Percentiles rank a stretch among this genome's conserved stretches.
Evolutionary conservation across 225 moss, liverwort and hornwort genomes (phyloP).

Genomic region (Physcomitrium patens): DNA sequence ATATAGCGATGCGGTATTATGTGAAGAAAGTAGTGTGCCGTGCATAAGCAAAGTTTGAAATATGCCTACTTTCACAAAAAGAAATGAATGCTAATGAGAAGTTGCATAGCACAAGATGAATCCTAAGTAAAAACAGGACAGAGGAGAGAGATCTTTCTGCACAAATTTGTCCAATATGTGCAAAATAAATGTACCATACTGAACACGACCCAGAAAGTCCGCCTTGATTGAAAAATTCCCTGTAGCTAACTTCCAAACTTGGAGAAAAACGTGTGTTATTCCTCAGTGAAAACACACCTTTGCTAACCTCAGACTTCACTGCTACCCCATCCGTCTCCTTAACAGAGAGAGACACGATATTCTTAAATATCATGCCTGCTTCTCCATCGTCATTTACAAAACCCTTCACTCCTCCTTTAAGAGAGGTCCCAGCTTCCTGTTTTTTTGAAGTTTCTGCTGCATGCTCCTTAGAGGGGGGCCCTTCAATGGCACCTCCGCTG

Average conservation of each 20-base stretch:
- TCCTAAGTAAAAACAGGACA: slow-evolving; percentile 56
- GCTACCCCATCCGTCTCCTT: slow-evolving; percentile 99
- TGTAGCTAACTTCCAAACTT: slow-evolving; percentile 76
- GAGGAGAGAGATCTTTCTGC: slow-evolving; percentile 73
- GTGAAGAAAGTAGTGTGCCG: slow-evolving; percentile 43
- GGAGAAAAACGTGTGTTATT: slow-evolving; percentile 79
- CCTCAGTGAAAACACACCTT: slow-evolving; percentile 99
- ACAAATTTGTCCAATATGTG: slow-evolving; percentile 70
- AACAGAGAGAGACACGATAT: slow-evolving; percentile 97
- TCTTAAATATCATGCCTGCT: slow-evolving; percentile 92
- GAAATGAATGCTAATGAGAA: slow-evolving; percentile 43
- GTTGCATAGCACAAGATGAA: slow-evolving; percentile 45
- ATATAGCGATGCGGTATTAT: slow-evolving; percentile 59
- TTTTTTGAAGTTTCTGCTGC: slow-evolving; percentile 55
- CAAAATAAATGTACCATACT: slow-evolving; percentile 77
- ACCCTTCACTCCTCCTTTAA: slow-evolving; percentile 85
- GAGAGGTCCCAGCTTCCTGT: slow-evolving; percentile 59
- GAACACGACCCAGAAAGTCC: slow-evolving; percentile 81
- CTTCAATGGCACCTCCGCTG: slow-evolving; percentile 85
- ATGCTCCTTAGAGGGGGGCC: slow-evolving; percentile 81
- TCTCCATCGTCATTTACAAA: slow-evolving; percentile 97
- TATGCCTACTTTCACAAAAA: slow-evolving; percentile 48
- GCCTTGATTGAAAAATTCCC: slow-evolving; percentile 75
- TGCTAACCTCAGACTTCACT: slow-evolving; percentile 99
- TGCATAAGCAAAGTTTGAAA: slow-evolving; percentile 44